Evolutionary conservation across 371 early-diverging fungal genomes (phyloP).

Genomic region (Rhizopus delemar): DNA sequence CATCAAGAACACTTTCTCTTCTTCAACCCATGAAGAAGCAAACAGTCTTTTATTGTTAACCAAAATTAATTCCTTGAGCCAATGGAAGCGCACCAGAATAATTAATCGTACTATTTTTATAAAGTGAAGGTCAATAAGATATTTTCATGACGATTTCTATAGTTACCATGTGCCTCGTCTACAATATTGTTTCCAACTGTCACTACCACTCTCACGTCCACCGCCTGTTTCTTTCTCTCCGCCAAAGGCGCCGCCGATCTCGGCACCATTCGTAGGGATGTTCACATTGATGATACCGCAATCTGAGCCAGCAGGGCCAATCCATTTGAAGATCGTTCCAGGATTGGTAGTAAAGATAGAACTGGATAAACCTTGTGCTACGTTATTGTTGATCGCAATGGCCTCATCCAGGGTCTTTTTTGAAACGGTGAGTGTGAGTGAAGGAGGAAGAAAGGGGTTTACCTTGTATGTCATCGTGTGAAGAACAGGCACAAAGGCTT

Average conservation of each 20-base stretch:
- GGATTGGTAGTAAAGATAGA: conserved; percentile 86
- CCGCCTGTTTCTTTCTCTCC: conserved; percentile 98
- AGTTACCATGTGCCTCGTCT: conserved; percentile 64
- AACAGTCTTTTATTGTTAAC: conserved; percentile 40
- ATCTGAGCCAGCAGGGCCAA: conserved; percentile 90
- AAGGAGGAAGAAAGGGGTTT: conserved; percentile 1
- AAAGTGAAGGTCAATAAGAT: conserved; percentile 3
- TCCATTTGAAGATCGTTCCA: conserved; percentile 91
- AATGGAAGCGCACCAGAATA: conserved; percentile 89
- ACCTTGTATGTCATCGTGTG: conserved; percentile 84
- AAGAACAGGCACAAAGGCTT: conserved; percentile 95
- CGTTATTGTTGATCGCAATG: conserved; percentile 86
- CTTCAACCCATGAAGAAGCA: neutral
- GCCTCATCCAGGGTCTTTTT: conserved; percentile 80
- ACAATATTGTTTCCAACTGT: conserved; percentile 95
- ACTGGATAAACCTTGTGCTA: conserved; percentile 89
- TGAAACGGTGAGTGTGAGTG: neutral
- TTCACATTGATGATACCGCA: conserved; percentile 98
- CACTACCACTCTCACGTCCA: conserved; percentile 93
- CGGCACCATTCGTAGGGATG: conserved; percentile 97
- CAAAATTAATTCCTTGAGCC: conserved; percentile 98
- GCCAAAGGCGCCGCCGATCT: conserved; percentile 98
- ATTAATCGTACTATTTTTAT: conserved; percentile 74
- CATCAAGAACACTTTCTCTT: no score
- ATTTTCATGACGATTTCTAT: conserved; percentile 37